phyloP scores from a whole-genome alignment of 2,329 filamentous ascomycete genomes.

The Trichoderma gracile region DNA sequence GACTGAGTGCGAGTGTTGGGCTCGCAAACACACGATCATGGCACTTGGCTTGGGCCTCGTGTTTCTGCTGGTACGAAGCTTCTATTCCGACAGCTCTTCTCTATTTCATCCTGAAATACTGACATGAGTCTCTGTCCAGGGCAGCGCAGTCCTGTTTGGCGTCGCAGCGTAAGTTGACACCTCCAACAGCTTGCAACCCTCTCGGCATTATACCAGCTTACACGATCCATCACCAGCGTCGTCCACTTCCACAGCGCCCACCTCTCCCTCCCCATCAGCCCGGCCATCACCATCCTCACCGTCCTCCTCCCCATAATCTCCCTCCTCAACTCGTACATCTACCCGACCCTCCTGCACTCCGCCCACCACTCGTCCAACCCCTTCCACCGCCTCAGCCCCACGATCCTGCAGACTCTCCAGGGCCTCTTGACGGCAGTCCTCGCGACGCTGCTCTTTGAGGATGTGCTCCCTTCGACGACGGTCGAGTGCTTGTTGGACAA shows the following conservation, averaged over 20 bases:
- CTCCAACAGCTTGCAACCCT: no score
- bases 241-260: conserved; percentile 42
- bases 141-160: conserved; percentile 36
- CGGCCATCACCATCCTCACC: conserved; percentile 40
- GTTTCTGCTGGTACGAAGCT: conserved; percentile 36
- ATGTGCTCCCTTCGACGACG: conserved; percentile 37
- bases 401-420: conserved; percentile 46
- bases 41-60: conserved; percentile 34
- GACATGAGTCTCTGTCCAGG: conserved; percentile 27
- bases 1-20: not conserved
- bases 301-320: conserved; percentile 45
- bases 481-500: conserved; percentile 56
- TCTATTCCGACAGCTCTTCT: conserved; percentile 13
- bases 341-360: conserved; percentile 37
- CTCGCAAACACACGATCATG: conserved; percentile 3
- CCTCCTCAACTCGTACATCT: conserved; percentile 41
- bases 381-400: conserved; percentile 34
- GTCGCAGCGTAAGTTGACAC: conserved; percentile 39
- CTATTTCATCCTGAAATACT: not conserved
- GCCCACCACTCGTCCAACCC: conserved; percentile 30
- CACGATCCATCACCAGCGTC: conserved; percentile 35
- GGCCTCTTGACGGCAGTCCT: conserved; percentile 46
- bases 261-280: conserved; percentile 46
- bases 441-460: conserved; percentile 46
- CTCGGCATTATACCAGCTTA: no score